Evolutionary conservation across 352 stramenopile genomes (phyloP).

Genomic region (Globisporangium okanoganense): DNA sequence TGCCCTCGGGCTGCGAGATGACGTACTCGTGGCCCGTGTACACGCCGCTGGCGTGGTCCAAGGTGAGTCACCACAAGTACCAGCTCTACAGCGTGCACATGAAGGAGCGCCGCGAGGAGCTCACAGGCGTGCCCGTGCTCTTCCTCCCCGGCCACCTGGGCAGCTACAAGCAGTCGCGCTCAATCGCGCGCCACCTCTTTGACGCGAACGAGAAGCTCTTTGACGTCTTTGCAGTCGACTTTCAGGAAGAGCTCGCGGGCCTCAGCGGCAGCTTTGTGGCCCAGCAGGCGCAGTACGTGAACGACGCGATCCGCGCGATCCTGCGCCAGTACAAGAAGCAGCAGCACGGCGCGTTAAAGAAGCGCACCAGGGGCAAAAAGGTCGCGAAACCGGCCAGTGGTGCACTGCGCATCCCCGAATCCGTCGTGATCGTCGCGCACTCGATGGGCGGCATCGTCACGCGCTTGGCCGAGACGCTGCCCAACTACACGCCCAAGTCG

Average conservation of each 20-base stretch:
- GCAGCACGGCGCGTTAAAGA: slow-evolving; percentile 3
- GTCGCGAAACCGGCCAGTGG: slow-evolving; percentile 5
- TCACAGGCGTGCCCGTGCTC: slow-evolving; percentile 71
- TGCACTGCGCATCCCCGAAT: slow-evolving; percentile 28
- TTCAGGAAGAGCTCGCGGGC: slow-evolving; percentile 64
- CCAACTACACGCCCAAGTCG: slow-evolving; percentile 68
- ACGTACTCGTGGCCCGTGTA: slow-evolving; percentile 86
- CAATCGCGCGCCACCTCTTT: slow-evolving; percentile 65
- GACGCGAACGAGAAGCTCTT: slow-evolving; percentile 52
- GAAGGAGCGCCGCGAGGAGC: slow-evolving; percentile 35
- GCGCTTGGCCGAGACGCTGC: slow-evolving; percentile 55
- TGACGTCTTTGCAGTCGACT: slow-evolving; percentile 82
- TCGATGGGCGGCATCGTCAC: slow-evolving; percentile 84
- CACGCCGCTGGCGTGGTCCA: slow-evolving; percentile 40
- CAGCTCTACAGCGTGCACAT: slow-evolving; percentile 64
- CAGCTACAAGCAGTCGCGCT: slow-evolving; percentile 85
- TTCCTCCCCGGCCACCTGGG: slow-evolving; percentile 81
- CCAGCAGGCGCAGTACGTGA: slow-evolving; percentile 72
- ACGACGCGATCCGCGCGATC: slow-evolving; percentile 68
- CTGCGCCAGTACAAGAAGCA: slow-evolving; percentile 73
- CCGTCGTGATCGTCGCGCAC: slow-evolving; percentile 76
- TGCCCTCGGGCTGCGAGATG: slow-evolving; percentile 68
- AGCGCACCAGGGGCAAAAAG: slow-evolving; percentile 16
- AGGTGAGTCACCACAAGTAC: slow-evolving; percentile 56
- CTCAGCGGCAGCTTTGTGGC: slow-evolving; percentile 65